phyloP scores from a whole-genome alignment of 345 rosid genomes.

The Psidium guajava region DNA sequence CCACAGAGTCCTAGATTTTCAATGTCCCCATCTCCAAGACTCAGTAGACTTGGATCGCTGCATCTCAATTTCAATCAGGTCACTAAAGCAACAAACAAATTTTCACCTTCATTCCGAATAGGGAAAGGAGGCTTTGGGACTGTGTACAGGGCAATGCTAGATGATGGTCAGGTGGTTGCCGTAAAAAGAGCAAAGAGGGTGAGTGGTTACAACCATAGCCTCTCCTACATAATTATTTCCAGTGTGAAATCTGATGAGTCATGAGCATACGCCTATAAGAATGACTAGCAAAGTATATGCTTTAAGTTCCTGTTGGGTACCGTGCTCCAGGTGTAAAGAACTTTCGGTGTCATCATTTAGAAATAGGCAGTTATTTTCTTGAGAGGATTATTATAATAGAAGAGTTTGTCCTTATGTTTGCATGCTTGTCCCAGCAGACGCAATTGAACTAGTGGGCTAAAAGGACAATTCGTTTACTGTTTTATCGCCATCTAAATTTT shows the following conservation, averaged over 20 bases:
- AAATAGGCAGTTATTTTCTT: not conserved
- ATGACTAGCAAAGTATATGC: not conserved
- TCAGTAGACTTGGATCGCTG: slow-evolving; percentile 51
- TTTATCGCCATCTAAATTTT: not conserved
- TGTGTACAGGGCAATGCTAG: slow-evolving; percentile 66
- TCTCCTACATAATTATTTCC: not conserved
- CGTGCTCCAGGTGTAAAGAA: not conserved
- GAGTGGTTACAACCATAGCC: not conserved
- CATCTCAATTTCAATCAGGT: slow-evolving; percentile 56
- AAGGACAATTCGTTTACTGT: not conserved
- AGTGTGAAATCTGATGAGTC: not conserved
- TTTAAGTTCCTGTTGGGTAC: not conserved
- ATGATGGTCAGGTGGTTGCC: slow-evolving; percentile 70
- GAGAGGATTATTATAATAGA: not conserved
- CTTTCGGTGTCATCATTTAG: not conserved
- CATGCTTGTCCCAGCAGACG: not conserved
- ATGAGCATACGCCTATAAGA: not conserved
- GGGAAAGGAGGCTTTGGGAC: slow-evolving; percentile 94
- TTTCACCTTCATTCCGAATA: slow-evolving; percentile 42
- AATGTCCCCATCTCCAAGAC: slow-evolving; percentile 73
- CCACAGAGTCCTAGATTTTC: slow-evolving; percentile 81
- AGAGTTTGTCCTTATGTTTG: not conserved
- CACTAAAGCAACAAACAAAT: slow-evolving; percentile 51
- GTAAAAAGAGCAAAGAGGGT: slow-evolving; percentile 95
- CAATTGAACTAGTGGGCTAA: not conserved